Base-by-base conservation (phyloP, 495 filamentous ascomycete genomes). In the Aeminium ludgeri region DNA sequence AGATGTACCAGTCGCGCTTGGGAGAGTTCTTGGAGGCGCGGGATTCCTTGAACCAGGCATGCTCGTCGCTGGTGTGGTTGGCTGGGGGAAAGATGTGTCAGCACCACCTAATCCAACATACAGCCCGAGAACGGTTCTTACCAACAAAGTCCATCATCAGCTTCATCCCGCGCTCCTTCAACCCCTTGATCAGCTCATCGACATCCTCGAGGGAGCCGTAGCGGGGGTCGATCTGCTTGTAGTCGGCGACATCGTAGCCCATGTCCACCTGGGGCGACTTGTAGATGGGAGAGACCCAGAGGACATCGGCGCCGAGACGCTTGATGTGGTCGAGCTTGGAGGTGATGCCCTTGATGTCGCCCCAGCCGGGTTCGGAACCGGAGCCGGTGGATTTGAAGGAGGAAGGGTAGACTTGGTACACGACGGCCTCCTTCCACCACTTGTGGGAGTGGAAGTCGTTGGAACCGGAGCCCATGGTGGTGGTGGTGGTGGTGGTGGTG, bases 1-100 rank as follows among this genome's bases (percentile, higher is more conserved):
- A 76, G 50, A 74, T 69, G 38, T 76, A 76, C 72, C 72, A 76
- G 45, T 68, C 63, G 7, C 70, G 65, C 35, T 75, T 74, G 7
- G 69, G 49, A 37, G 54, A 62, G 17, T 44, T 44, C 44, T 59
- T 63, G 30, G 62, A 68, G 1, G 57, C 58, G 3, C 65, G 59
- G 1, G 68, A 72, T 23, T 71, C 63, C 15, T 59, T 49, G 57
- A 76, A 74, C 72, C 72, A 76, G 5, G 53, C 54, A 46, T 76
- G 72, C 52, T 72, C 45, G 43, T 74, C 57, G 0, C 63, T 68
- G 10, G 72, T 76, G 42, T 76, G 72, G 43, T 75, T 76, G 20
- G 74, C n/a, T n/a, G n/a, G n/a, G n/a, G n/a, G n/a, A n/a, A n/a
- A n/a, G n/a, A n/a, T n/a, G n/a, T n/a, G n/a, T n/a, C n/a, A n/a